A percentile compares a stretch with the other conserved stretches of the same genome.
phyloP scores from a whole-genome alignment of 2,329 filamentous ascomycete species.

The Neonectria hederae region DNA sequence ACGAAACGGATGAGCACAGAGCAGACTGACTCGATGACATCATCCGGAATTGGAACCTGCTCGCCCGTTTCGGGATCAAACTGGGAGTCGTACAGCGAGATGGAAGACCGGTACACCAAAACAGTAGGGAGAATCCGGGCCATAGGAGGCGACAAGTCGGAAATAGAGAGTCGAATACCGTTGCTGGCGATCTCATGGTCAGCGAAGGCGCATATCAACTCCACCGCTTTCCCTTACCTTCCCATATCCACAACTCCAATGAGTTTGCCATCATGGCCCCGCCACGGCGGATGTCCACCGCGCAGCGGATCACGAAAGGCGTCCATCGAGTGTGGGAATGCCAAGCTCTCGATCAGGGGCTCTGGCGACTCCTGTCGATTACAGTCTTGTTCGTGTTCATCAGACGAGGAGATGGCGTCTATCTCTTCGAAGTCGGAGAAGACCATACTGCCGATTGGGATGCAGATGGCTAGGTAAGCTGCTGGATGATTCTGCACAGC shows the following conservation, averaged over 20 bases:
- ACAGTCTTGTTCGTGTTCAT: constrained; percentile 17
- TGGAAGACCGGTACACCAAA: constrained; percentile 44
- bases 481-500: background rate
- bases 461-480: background rate
- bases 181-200: constrained; percentile 57
- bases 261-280: constrained; percentile 43
- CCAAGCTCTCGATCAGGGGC: background rate
- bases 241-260: constrained; percentile 52
- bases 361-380: constrained; percentile 24
- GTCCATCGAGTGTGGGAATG: constrained; percentile 10
- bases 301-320: constrained; percentile 8
- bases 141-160: constrained; percentile 54
- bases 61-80: constrained; percentile 45
- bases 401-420: constrained; percentile 32
- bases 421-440: constrained; percentile 41
- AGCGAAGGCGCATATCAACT: constrained; percentile 4
- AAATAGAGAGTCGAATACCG: constrained; percentile 76
- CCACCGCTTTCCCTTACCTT: constrained; percentile 38
- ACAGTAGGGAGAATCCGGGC: constrained; percentile 67
- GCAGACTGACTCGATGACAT: constrained; percentile 41
- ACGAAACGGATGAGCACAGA: constrained; percentile 42
- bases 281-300: constrained; percentile 43
- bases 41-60: constrained; percentile 43
- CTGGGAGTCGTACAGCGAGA: constrained; percentile 47
- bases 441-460: constrained; percentile 25